Base-by-base conservation (phyloP, 495 filamentous ascomycete genomes). In the Penicillium alfredii region DNA sequence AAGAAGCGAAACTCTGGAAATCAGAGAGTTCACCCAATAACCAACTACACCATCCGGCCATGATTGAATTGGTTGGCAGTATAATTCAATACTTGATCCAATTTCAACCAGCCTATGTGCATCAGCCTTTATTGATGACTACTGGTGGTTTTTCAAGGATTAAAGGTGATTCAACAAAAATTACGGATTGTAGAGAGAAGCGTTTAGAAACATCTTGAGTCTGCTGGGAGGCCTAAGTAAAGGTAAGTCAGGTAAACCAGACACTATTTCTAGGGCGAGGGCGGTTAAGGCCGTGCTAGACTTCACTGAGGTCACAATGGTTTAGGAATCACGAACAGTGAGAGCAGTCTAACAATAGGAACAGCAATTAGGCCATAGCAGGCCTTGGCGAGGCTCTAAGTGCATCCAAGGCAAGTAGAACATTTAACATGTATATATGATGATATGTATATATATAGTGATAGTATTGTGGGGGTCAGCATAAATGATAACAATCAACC, bases 1-100 rank as follows among this genome's bases (percentile, higher is more conserved):
- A 52, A 52, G 22, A 53, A 51, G 24, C 41, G 34, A 2, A 53
- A 47, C 35, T 57, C n/a, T n/a, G n/a, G n/a, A n/a, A n/a, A n/a
- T n/a, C n/a, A n/a, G n/a, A n/a, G n/a, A n/a, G n/a, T n/a, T n/a
- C n/a, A n/a, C n/a, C n/a, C n/a, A n/a, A n/a, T n/a, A n/a, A n/a
- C n/a, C n/a, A n/a, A n/a, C n/a, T n/a, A n/a, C n/a, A n/a, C n/a
- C n/a, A n/a, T n/a, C n/a, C n/a, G n/a, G n/a, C n/a, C n/a, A n/a
- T n/a, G n/a, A n/a, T n/a, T n/a, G n/a, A n/a, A n/a, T n/a, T n/a
- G n/a, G n/a, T n/a, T n/a, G n/a, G n/a, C n/a, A n/a, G n/a, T n/a
- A n/a, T n/a, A n/a, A n/a, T n/a, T n/a, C n/a, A n/a, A n/a, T n/a
- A n/a, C n/a, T n/a, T n/a, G n/a, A n/a, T n/a, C n/a, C n/a, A n/a